A percentile compares a stretch with the other conserved stretches of the same genome.
Conservation (phyloP, 1,139 yeast species). For the Eremothecium coryli region DNA sequence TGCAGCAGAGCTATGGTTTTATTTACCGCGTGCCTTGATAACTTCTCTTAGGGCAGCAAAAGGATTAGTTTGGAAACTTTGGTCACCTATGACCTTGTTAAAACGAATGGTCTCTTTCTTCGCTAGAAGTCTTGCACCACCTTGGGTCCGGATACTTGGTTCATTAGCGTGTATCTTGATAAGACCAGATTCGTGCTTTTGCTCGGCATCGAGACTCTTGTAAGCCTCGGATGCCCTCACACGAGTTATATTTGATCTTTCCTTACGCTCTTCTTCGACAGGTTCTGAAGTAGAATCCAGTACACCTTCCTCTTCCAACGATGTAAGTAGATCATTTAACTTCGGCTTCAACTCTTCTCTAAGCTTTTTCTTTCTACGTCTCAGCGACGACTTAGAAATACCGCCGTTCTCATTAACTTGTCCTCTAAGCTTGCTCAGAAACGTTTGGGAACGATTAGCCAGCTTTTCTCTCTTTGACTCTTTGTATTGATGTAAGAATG, state of each 20-base stretch:
- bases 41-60: constrained; percentile 47
- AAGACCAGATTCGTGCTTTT: constrained; percentile 20
- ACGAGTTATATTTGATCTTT: constrained; percentile 17
- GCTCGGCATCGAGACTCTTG: constrained; percentile 14
- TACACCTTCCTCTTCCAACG: constrained; percentile 36
- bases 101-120: constrained; percentile 48
- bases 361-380: constrained; percentile 58
- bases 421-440: constrained; percentile 31
- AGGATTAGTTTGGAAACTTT: constrained; percentile 45
- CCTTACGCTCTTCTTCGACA: constrained; percentile 9
- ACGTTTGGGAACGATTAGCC: constrained; percentile 29
- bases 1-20: too few relatives aligned
- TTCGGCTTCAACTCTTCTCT: constrained; percentile 57
- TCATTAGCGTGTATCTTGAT: constrained; percentile 36
- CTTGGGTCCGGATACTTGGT: constrained; percentile 52
- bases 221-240: constrained; percentile 10
- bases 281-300: constrained; percentile 7
- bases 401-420: constrained; percentile 29
- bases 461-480: constrained; percentile 49
- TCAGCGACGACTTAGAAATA: constrained; percentile 54
- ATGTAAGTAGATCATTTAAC: constrained; percentile 51
- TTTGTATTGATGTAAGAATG: constrained; percentile 46
- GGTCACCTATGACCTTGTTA: constrained; percentile 43
- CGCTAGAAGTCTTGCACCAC: constrained; percentile 49
- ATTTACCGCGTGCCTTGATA: constrained; percentile 23